Evolutionary conservation across 257 asterid species (phyloP).

Genomic region (Galeopsis tetrahit): DNA sequence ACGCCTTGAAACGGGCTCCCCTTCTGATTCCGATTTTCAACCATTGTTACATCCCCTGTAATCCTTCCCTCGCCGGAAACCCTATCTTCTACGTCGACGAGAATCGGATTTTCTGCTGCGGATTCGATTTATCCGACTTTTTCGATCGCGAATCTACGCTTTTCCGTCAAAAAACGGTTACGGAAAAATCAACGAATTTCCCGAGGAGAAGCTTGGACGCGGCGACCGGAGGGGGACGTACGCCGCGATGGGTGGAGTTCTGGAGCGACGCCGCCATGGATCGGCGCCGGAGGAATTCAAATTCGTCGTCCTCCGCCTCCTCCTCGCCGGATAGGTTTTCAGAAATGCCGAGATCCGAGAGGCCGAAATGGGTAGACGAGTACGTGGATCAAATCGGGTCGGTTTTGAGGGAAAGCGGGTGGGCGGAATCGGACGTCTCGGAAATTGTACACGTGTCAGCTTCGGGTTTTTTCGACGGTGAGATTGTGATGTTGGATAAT

Average conservation of each 20-base stretch:
- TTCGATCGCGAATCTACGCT: constrained; percentile 77
- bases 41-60: constrained; percentile 88
- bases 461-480: constrained; percentile 83
- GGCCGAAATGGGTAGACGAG: constrained; percentile 86
- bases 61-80: constrained; percentile 84
- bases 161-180: constrained; percentile 40
- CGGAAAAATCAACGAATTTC: constrained; percentile 52
- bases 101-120: constrained; percentile 78
- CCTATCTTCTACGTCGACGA: constrained; percentile 93
- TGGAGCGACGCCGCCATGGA: constrained; percentile 97
- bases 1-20: constrained; percentile 85
- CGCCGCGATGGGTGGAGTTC: constrained; percentile 98
- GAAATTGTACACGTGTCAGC: constrained; percentile 83
- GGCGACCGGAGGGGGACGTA: constrained; percentile 49
- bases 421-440: constrained; percentile 89
- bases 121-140: constrained; percentile 80
- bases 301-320: constrained; percentile 72
- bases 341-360: constrained; percentile 66
- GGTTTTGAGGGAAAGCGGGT: constrained; percentile 79
- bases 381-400: constrained; percentile 83
- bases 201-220: constrained; percentile 68
- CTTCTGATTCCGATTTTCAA: constrained; percentile 79
- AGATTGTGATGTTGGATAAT: constrained; percentile 82
- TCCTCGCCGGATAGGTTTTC: constrained; percentile 84
- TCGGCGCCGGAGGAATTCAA: constrained; percentile 71